These are phyloP conservation scores for Aspergillus nomiae DNA, from an alignment of 2,329 filamentous ascomycete genomes.

Conservation along the genomic window DNA sequence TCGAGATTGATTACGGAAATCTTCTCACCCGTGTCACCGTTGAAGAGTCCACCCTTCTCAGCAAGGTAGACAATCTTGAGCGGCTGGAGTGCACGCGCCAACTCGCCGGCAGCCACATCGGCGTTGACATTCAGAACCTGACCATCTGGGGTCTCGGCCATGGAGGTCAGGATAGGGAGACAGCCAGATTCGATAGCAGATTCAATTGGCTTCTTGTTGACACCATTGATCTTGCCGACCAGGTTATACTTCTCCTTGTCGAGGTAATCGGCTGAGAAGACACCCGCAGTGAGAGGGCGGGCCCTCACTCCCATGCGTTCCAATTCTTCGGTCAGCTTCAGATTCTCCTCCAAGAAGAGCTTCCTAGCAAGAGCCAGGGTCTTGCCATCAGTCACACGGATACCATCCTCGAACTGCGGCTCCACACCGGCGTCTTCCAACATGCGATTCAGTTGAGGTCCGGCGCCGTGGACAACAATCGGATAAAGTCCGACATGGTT, in stretches of 20 bases:
- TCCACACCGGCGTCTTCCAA: conserved; percentile 89
- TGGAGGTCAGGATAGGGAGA: conserved; percentile 90
- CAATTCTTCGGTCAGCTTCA: conserved; percentile 86
- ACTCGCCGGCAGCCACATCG: conserved; percentile 90
- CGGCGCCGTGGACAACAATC: conserved; percentile 92
- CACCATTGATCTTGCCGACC: conserved; percentile 91
- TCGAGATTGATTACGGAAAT: conserved; percentile 97
- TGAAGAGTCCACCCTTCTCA: conserved; percentile 94
- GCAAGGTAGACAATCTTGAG: conserved; percentile 98
- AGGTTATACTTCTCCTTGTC: conserved; percentile 96
- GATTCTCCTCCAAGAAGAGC: conserved; percentile 92
- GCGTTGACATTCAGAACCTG: conserved; percentile 97
- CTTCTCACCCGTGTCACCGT: conserved; percentile 89
- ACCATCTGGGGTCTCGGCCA: conserved; percentile 90
- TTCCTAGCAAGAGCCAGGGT: conserved; percentile 87
- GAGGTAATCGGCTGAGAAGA: conserved; percentile 90
- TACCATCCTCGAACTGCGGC: conserved; percentile 94
- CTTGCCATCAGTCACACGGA: conserved; percentile 92
- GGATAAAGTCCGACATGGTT: conserved; percentile 95
- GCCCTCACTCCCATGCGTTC: conserved; percentile 88
- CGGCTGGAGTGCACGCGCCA: conserved; percentile 84
- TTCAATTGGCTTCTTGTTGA: conserved; percentile 89
- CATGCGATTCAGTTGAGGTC: conserved; percentile 90
- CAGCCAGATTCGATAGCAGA: conserved; percentile 88
- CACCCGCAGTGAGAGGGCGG: conserved; percentile 83